A percentile compares a stretch with the other conserved stretches of the same genome.
These are phyloP conservation scores for Trichoderma endophyticum DNA, from an alignment of 2,329 filamentous ascomycete genomes.

Conservation along the genomic window DNA sequence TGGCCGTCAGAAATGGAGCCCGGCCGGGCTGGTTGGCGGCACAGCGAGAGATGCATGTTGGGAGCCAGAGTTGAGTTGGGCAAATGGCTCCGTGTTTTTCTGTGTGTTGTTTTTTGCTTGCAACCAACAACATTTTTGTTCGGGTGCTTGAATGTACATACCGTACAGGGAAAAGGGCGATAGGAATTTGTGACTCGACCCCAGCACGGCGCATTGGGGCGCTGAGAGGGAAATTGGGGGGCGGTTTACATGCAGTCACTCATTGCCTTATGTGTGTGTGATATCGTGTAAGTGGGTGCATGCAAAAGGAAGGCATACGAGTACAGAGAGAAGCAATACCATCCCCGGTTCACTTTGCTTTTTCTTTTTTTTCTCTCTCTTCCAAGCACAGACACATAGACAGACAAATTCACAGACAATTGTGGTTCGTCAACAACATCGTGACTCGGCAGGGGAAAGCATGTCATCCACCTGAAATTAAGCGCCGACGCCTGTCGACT, in stretches of 20 bases:
- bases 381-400: not conserved
- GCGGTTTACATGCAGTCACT: too few relatives aligned
- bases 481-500: slow-evolving; percentile 55
- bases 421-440: slow-evolving; percentile 22
- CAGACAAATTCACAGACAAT: not conserved
- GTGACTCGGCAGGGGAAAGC: slow-evolving; percentile 41
- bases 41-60: not conserved
- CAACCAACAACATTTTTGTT: slow-evolving; percentile 6
- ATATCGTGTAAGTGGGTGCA: not conserved
- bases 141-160: not conserved
- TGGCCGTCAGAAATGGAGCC: not conserved
- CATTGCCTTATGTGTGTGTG: not conserved
- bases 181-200: not conserved
- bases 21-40: not conserved
- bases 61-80: not conserved
- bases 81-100: not conserved
- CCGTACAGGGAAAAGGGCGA: not conserved
- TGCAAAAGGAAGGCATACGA: not conserved
- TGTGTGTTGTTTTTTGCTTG: not conserved
- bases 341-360: not conserved
- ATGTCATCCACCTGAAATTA: slow-evolving; percentile 44
- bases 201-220: not conserved
- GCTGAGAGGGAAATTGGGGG: not conserved
- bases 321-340: not conserved
- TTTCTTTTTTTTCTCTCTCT: not conserved